A percentile compares a stretch with the other conserved stretches of the same genome.
Conservation (phyloP, 2,329 filamentous ascomycete genomes). For the Colletotrichum cordylinicola region DNA sequence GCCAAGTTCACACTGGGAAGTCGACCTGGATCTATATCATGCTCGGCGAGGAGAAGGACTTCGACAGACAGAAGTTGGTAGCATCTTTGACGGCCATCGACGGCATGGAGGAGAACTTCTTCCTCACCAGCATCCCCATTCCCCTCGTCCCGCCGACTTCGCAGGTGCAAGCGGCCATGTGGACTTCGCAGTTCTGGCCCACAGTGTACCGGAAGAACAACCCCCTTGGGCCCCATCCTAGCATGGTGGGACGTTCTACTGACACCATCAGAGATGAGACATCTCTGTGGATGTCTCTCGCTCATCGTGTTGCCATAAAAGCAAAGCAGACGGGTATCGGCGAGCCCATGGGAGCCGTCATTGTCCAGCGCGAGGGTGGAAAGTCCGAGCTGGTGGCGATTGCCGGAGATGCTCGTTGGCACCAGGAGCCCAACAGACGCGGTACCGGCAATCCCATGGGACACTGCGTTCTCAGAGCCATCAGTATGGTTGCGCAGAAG, state of each 20-base stretch:
- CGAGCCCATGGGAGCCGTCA: constrained; percentile 75
- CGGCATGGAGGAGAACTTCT: constrained; percentile 55
- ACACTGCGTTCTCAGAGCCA: constrained; percentile 78
- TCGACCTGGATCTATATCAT: constrained; percentile 67
- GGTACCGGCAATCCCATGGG: constrained; percentile 75
- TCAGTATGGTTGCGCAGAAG: constrained; percentile 81
- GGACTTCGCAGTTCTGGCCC: constrained; percentile 82
- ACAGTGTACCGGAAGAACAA: constrained; percentile 88
- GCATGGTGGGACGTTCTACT: constrained; percentile 72
- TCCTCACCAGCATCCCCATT: constrained; percentile 69
- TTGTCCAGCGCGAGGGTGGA: constrained; percentile 68
- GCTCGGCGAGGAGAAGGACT: constrained; percentile 54
- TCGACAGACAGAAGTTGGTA: constrained; percentile 60
- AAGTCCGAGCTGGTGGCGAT: constrained; percentile 69
- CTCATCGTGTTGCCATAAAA: constrained; percentile 67
- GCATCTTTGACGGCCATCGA: constrained; percentile 53
- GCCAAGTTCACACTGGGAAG: constrained; percentile 64
- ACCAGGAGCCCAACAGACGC: constrained; percentile 52
- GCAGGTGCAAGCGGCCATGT: constrained; percentile 74
- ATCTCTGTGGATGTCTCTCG: constrained; percentile 71
- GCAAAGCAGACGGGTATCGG: constrained; percentile 65
- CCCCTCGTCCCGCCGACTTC: constrained; percentile 79
- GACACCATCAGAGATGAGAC: constrained; percentile 71
- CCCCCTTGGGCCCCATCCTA: constrained; percentile 83
- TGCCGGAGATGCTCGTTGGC: constrained; percentile 78